Base-by-base conservation (phyloP, 352 stramenopile genomes). In the Phytophthora colocasiae region DNA sequence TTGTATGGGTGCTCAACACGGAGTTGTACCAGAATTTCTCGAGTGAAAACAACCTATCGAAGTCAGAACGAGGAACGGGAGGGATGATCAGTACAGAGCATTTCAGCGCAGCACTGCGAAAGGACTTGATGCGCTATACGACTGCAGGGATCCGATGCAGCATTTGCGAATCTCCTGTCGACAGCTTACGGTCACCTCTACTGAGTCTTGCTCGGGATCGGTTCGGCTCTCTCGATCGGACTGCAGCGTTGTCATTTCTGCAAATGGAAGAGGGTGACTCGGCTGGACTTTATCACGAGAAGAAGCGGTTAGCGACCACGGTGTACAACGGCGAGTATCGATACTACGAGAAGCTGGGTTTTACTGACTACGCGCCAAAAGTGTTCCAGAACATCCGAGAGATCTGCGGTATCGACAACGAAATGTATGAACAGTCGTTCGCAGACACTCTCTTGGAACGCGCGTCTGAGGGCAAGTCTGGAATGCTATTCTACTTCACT, bases 401-500 rank as follows among this genome's bases (percentile, higher is more conserved):
- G 11, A 78, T 92, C 19, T 93, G 84, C 46, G 88, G 85, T 19
- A 85, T 95, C 41, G 83, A 90, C 58, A 85, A 91, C 29, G 73
- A 78, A 52, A 80, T 81, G 74, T 95, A 93, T 63, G 86, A 93
- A 63, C 80, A 93, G 49, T 93, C 84, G 49, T 96, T 96, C 61
- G 83, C 85, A 2, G 88, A 89, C 17, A 96, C 85, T n/a, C 71
- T 96, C 10, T 66, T 92, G 27, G 88, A 96, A 48, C 85, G 83
- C 34, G 88, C 85, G 41, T 93, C 88, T 0, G 86, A 95, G 57
- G 88, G 88, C 58, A 96, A 96, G 63, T 94, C 85, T 0, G 88
- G 88, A 9, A 95, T 93, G 83, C 65, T 96, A 4, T 96, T 96
- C 45, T 96, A 96, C 78, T 96, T 95, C 51, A 92, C 88, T 6